These are phyloP conservation scores for Xylaria telfairii DNA, from an alignment of 495 filamentous ascomycete genomes.

Conservation along the genomic window DNA sequence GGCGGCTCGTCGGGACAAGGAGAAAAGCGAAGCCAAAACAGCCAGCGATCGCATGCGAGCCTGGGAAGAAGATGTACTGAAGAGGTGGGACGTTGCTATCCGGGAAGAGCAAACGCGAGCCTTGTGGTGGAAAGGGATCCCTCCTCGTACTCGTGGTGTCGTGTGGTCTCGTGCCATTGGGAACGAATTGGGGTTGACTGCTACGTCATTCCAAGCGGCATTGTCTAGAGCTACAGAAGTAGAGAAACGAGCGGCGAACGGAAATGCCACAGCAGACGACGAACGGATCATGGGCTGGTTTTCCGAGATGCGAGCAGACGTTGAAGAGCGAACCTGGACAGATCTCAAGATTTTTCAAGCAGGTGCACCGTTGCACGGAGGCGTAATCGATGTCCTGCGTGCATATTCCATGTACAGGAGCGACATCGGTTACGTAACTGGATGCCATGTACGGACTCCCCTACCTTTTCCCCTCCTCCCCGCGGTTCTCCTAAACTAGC, in stretches of 20 bases:
- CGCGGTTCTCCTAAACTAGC: background rate
- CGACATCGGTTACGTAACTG: constrained; percentile 89
- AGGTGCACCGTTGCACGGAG: constrained; percentile 74
- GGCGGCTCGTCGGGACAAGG: constrained; percentile 53
- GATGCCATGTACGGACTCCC: constrained; percentile 74
- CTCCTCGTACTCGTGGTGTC: constrained; percentile 75
- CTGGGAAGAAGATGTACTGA: constrained; percentile 88
- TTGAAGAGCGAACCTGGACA: constrained; percentile 69
- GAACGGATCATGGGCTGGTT: constrained; percentile 63
- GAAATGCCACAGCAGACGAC: constrained; percentile 50
- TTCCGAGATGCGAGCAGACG: constrained; percentile 72
- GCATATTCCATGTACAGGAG: constrained; percentile 94
- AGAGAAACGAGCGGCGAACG: constrained; percentile 55
- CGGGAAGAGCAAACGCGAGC: constrained; percentile 79
- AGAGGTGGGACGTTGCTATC: constrained; percentile 81
- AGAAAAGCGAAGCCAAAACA: constrained; percentile 56
- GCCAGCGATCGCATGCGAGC: constrained; percentile 76
- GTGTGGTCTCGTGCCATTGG: constrained; percentile 91
- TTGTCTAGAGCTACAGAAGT: constrained; percentile 74
- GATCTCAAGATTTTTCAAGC: constrained; percentile 86
- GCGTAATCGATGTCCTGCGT: constrained; percentile 78
- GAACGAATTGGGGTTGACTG: constrained; percentile 81
- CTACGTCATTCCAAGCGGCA: constrained; percentile 79
- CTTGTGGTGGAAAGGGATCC: constrained; percentile 92
- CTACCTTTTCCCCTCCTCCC: background rate